A percentile compares a stretch with the other conserved stretches of the same genome.
phyloP scores from a whole-genome alignment of 169 alveolate species.

The Fabrea salina region DNA sequence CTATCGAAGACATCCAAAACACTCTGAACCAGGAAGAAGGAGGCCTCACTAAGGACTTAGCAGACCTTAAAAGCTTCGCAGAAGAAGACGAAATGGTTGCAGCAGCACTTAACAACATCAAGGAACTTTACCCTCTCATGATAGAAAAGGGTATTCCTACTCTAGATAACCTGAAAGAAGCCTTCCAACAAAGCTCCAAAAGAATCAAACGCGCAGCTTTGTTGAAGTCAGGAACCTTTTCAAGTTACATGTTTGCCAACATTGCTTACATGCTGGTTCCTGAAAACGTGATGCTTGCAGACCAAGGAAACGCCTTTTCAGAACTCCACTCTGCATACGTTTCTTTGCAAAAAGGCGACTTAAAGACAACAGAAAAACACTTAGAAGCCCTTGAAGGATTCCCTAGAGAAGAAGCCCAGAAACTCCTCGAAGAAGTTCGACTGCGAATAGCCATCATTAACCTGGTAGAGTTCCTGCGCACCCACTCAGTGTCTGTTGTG shows the following conservation, averaged over 20 bases:
- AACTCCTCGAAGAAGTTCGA: not conserved
- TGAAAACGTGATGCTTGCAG: not conserved
- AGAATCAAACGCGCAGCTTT: not conserved
- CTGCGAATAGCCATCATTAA: not conserved
- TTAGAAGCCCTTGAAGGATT: not conserved
- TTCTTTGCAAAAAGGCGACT: not conserved
- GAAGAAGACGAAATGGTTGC: not conserved
- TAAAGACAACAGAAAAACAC: not conserved
- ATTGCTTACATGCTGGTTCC: not conserved
- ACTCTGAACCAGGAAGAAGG: not conserved
- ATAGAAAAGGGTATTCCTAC: not conserved
- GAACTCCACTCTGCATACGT: not conserved
- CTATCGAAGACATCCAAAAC: constrained; percentile 4
- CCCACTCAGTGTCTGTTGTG: not conserved
- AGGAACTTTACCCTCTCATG: not conserved
- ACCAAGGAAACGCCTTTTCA: constrained; percentile 1
- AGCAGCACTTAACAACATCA: not conserved
- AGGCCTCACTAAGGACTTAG: not conserved
- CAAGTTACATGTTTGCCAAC: not conserved
- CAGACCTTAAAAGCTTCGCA: not conserved
- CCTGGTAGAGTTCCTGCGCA: not conserved
- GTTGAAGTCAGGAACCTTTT: not conserved
- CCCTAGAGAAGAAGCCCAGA: not conserved
- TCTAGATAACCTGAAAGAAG: not conserved
- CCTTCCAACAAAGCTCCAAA: not conserved